Conservation (phyloP, 305 asterid species). For the Fraxinus baroniana region DNA sequence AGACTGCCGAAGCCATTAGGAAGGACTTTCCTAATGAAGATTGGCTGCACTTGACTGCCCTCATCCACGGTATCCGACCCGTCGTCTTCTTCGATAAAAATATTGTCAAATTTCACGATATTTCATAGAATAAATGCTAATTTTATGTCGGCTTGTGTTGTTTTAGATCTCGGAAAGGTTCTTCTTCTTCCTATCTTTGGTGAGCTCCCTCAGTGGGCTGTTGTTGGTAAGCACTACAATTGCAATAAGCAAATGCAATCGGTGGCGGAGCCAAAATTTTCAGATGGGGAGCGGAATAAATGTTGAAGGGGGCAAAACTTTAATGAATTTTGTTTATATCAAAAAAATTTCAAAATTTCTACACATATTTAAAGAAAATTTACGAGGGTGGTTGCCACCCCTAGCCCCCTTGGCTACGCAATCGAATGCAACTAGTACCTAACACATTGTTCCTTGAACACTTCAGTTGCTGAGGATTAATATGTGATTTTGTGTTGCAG, state of each 20-base stretch:
- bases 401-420: not conserved
- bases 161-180: constrained; percentile 72
- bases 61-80: constrained; percentile 65
- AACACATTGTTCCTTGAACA: not conserved
- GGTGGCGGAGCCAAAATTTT: not conserved
- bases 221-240: constrained; percentile 46
- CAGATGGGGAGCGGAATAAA: not conserved
- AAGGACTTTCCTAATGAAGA: constrained; percentile 70
- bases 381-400: not conserved
- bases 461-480: not conserved
- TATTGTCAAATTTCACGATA: not conserved
- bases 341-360: not conserved
- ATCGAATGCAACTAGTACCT: not conserved
- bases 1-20: constrained; percentile 75
- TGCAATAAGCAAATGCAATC: not conserved
- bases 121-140: not conserved
- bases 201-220: constrained; percentile 81
- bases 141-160: not conserved
- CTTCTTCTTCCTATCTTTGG: constrained; percentile 66
- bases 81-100: not conserved
- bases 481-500: constrained; percentile 18
- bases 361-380: not conserved
- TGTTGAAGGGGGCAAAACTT: not conserved
- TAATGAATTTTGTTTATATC: not conserved
- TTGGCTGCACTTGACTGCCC: constrained; percentile 76